Evolutionary conservation across 139 green algal species (phyloP).

Genomic region (Desmodesmus armatus): DNA sequence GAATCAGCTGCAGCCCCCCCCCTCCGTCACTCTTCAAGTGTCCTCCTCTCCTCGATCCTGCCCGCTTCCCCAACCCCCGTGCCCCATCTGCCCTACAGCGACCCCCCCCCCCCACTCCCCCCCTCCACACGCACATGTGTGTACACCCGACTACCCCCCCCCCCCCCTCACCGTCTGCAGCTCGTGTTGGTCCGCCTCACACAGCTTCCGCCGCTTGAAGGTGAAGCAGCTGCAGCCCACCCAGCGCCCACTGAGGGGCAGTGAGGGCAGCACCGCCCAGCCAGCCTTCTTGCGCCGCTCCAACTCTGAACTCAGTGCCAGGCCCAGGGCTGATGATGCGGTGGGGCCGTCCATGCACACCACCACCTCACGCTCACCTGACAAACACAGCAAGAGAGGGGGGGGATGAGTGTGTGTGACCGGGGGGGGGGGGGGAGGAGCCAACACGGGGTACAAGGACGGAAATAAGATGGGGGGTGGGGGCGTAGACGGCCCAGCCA

Average conservation of each 20-base stretch:
- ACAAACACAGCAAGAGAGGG: too few relatives aligned
- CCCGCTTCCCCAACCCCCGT: too few relatives aligned
- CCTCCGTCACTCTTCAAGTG: too few relatives aligned
- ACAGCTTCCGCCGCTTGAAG: slow-evolving; percentile 41
- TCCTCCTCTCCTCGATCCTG: too few relatives aligned
- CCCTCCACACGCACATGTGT: too few relatives aligned
- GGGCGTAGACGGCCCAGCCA: slow-evolving; percentile 29
- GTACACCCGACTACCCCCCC: too few relatives aligned
- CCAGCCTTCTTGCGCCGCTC: slow-evolving; percentile 12
- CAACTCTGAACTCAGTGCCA: slow-evolving; percentile 17
- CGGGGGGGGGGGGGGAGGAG: too few relatives aligned
- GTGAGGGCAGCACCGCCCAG: slow-evolving; percentile 11
- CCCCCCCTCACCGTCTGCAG: slow-evolving; percentile 30
- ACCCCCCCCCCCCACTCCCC: neutral
- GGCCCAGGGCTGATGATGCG: neutral
- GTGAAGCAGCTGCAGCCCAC: slow-evolving; percentile 27
- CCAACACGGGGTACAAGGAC: too few relatives aligned
- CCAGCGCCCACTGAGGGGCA: slow-evolving; percentile 25
- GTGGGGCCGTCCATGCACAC: slow-evolving; percentile 25
- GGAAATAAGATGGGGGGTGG: too few relatives aligned
- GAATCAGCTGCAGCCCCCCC: slow-evolving; percentile 35
- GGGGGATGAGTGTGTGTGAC: too few relatives aligned
- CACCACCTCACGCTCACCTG: slow-evolving; percentile 12
- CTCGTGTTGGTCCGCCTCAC: slow-evolving; percentile 1
- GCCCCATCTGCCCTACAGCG: too few relatives aligned